Base-by-base conservation (phyloP, 495 filamentous ascomycete species). In the Aeminium ludgeri region DNA sequence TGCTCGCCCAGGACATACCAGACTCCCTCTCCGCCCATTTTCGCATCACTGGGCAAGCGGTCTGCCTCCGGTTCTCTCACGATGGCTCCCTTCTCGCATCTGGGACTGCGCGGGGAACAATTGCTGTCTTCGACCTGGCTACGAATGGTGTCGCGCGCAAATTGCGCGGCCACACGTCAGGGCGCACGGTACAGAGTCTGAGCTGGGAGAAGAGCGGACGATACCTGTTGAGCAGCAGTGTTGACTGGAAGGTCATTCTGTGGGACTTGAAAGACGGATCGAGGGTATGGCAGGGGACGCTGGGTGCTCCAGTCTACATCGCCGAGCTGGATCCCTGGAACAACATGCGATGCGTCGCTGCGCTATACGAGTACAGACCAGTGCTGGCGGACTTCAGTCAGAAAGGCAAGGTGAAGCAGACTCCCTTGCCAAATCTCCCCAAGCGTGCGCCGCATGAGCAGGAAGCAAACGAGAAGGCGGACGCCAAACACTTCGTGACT, bases 101-200 rank as follows among this genome's bases (percentile, higher is more conserved):
- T 20, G 89, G 89, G 56, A 74, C 89, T 71, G 66, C 82, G 44
- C 86, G 96, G 62, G 89, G 89, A 48, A 86, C 79, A 12, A 80
- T 96, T 34, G 80, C 94, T 27, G 80, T 99, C 39, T 99, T 93
- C 66, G 89, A 99, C 55, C 69, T 95, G 31, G 91, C 95, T 56
- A 96, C 91, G 20, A 89, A 86, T 66, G 86, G 87, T 29, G 79
- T 96, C 13, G 89, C 89, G 30, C 77, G 85, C 41, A 95, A 95
- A 58, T 67, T 96, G 27, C 73, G 82, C 39, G 89, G 89, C 6
- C 89, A 99, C 62, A 87, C 81, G 13, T 68, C 30, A 6, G 39
- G 39, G 10, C 19, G 41, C 17, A 46, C 36, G 20, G 36, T 50
- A 50, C 25, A 55, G 29, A 17, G n/a, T 13, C 38, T 37, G 41